These are phyloP conservation scores for Hypsizygus ulmarius DNA, from an alignment of 1,284 basidiomycete species.

Conservation along the genomic window DNA sequence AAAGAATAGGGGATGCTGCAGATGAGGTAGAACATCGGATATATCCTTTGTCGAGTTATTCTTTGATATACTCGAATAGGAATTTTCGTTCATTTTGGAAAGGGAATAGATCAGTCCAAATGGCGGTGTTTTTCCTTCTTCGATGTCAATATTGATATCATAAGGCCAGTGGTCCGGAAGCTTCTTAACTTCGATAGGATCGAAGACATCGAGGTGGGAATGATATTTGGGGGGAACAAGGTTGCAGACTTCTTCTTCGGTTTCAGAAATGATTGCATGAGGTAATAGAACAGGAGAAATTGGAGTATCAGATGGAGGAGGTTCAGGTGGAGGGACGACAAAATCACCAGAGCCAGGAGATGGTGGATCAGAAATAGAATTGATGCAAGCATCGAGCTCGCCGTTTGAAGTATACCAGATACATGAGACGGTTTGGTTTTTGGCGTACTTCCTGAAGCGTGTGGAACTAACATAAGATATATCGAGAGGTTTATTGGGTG, in stretches of 20 bases:
- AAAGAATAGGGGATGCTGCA: conserved; percentile 41
- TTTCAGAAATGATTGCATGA: background rate
- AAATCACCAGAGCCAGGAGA: background rate
- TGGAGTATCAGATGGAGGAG: background rate
- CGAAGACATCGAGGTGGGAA: background rate
- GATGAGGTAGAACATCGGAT: conserved; percentile 37
- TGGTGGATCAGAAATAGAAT: background rate
- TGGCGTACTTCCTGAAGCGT: conserved; percentile 8
- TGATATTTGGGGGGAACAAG: background rate
- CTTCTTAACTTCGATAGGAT: background rate
- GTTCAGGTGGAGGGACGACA: conserved; percentile 2
- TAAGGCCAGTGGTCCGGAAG: background rate
- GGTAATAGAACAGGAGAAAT: background rate
- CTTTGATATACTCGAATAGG: conserved; percentile 34
- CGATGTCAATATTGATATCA: conserved; percentile 18
- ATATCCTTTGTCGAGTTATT: conserved; percentile 33
- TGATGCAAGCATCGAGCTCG: conserved; percentile 2
- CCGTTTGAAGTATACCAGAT: conserved; percentile 8
- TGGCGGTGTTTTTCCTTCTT: conserved; percentile 23
- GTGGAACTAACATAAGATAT: background rate
- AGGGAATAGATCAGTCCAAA: conserved; percentile 34
- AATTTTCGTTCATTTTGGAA: conserved; percentile 31
- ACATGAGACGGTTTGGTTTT: conserved; percentile 4
- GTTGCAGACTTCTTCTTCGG: background rate
- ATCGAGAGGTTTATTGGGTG: conserved; percentile 2